Evolutionary conservation across 768 basidiomycete species (phyloP), one percentile per base, ranked within the genome.

Genomic region (Gymnopilus dilepis): DNA sequence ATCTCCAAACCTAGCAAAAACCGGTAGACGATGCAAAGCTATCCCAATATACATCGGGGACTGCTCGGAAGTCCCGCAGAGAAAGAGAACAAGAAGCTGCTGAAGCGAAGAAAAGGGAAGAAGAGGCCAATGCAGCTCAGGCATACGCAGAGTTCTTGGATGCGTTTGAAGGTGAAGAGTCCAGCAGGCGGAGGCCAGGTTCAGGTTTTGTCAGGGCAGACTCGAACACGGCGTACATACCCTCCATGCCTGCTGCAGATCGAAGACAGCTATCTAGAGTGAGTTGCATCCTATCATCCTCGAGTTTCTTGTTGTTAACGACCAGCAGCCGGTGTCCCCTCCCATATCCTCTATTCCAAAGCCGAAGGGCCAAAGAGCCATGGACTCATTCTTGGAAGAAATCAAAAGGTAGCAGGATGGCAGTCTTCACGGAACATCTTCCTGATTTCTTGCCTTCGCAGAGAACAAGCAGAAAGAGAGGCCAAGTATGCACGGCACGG

Each of bases 371-470:
- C 97, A 94, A 73, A 86, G 97, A 53, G 94, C 92, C 1, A 99
- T 99, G 94, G 96, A 98, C 74, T 76, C 89, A 1, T 99, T 99
- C 72, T 79, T 99, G 53, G 95, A 97, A 69, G 95, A 99, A 78
- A 94, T 99, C 61, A 99, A 99, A 78, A 86, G 86, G 97, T 91
- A 48, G 21, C 80, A 21, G 40, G n/a, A n/a, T n/a, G n/a, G n/a
- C n/a, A n/a, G n/a, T n/a, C n/a, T n/a, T n/a, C n/a, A n/a, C n/a
- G n/a, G n/a, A n/a, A n/a, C n/a, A n/a, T n/a, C n/a, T n/a, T n/a
- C n/a, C n/a, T n/a, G n/a, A n/a, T n/a, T n/a, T n/a, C n/a, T n/a
- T n/a, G n/a, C 42, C 31, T 41, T 31, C n/a, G 15, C 67, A 98
- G 97, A 72, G 97, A 99, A 48, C 96, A 99, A 75, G 93, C 92